Conservation (phyloP, 805 yeast genomes). For the Yamadazyma laniorum region DNA sequence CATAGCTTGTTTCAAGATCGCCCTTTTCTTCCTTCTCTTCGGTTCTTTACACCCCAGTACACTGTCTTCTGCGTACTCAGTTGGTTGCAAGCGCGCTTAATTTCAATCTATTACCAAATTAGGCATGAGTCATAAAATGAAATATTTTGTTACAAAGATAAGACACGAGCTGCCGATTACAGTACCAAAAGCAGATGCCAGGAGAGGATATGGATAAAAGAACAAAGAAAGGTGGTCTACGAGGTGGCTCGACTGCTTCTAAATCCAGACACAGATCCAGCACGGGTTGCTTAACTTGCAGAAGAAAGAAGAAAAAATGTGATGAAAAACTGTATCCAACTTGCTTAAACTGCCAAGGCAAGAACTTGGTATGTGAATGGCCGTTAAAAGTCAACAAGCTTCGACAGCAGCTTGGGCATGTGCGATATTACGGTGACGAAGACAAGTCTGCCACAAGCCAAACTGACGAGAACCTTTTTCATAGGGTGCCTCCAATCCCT, state of each 20-base stretch:
- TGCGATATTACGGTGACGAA: slow-evolving; percentile 21
- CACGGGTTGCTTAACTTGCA: slow-evolving; percentile 34
- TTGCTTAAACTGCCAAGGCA: slow-evolving; percentile 25
- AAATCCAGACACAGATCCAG: slow-evolving; percentile 24
- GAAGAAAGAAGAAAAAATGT: slow-evolving; percentile 28
- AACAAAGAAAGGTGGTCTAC: slow-evolving; percentile 6
- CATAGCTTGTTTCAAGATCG: too few relatives aligned
- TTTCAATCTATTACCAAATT: slow-evolving; percentile 23
- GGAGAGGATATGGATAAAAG: neutral
- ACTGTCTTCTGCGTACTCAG: too few relatives aligned
- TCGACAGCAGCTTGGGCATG: slow-evolving; percentile 20
- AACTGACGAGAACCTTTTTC: slow-evolving; percentile 69
- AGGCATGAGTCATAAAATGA: slow-evolving; percentile 21
- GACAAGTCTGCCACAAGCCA: slow-evolving; percentile 69
- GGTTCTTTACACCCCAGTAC: too few relatives aligned
- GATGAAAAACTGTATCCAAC: slow-evolving; percentile 32
- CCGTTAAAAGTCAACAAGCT: slow-evolving; percentile 23
- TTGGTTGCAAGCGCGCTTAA: slow-evolving; percentile 30
- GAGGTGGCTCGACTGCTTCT: neutral
- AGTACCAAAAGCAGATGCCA: slow-evolving; percentile 4
- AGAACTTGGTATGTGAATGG: slow-evolving; percentile 26
- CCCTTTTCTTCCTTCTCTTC: too few relatives aligned
- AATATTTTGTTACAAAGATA: neutral
- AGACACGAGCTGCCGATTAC: neutral
- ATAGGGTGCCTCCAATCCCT: slow-evolving; percentile 53